phyloP scores from a whole-genome alignment of 495 filamentous ascomycete species.

The Neurospora intermedia region DNA sequence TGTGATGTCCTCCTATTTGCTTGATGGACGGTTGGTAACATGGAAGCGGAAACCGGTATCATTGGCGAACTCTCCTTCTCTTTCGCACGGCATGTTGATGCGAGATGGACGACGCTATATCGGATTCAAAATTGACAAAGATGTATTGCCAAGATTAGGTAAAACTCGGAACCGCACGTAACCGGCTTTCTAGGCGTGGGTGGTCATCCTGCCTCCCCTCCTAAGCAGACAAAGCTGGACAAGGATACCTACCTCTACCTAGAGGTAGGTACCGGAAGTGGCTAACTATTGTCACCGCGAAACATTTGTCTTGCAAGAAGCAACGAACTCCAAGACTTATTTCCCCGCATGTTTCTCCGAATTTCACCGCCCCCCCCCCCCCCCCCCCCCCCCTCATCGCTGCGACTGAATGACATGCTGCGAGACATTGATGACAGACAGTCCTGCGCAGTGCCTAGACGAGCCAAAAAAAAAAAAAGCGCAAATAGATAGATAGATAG shows the following conservation, averaged over 20 bases:
- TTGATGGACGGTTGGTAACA: background rate
- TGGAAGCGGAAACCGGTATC: background rate
- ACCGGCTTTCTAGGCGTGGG: background rate
- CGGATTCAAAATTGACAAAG: background rate
- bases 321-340: background rate
- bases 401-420: too few relatives aligned
- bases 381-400: too few relatives aligned
- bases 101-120: background rate
- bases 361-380: background rate
- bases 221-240: background rate
- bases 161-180: background rate
- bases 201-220: background rate
- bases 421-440: background rate
- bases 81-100: background rate
- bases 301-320: background rate
- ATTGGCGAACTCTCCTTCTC: background rate
- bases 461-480: background rate
- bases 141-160: background rate
- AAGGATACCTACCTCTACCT: too few relatives aligned
- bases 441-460: background rate
- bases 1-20: too few relatives aligned
- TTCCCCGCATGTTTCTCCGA: background rate
- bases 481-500: too few relatives aligned
- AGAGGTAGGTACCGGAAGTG: background rate
- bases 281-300: background rate